Evolutionary conservation across 768 basidiomycete species (phyloP), one percentile per base, ranked within the genome.

Genomic region (Hemileccinum rubropunctum): DNA sequence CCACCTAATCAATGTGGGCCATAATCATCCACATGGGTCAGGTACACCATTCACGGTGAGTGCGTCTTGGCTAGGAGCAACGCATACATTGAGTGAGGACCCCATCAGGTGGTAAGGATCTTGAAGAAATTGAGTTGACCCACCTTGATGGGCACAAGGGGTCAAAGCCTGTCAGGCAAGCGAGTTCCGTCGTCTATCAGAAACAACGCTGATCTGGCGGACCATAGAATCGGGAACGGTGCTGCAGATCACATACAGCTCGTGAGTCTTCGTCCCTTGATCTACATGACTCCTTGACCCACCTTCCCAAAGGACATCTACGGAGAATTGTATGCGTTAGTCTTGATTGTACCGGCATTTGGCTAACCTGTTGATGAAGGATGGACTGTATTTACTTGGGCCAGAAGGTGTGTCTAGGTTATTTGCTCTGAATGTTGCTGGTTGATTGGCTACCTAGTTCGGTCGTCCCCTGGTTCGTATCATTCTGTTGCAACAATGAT

Each of bases 331-430:
- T 90, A 56, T 28, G 64, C 48, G 7, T 45, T 41, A 23, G 28
- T 36, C 0, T 0, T 45, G 7, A 17, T 23, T 30, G 7, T 6
- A 32, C 30, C 4, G 27, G 40, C 17, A 13, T 32, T 30, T 21
- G 1, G 26, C 27, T 50, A 30, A 54, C 23, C 6, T 50, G 1
- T 18, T 9, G 27, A 27, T 47, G 2, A 58, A 89, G 88, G 42
- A 86, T 95, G 88, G 94, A 97, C 73, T 93, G 88, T 81, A 91
- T 98, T 54, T 98, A 98, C 66, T 81, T 98, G 18, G 86, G 91
- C 5, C 94, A 98, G 69, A 98, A 98, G 81, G 87, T 84, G 34
- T 15, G 71, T 51, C 32, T n/a, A 47, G 39, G 18, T 45, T 28
- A 14, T 20, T 9, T 39, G 30, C 20, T 42, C 14, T 56, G 32